Base-by-base conservation (phyloP, 1,139 yeast species). In the Debaryomycetaceae sp. region DNA sequence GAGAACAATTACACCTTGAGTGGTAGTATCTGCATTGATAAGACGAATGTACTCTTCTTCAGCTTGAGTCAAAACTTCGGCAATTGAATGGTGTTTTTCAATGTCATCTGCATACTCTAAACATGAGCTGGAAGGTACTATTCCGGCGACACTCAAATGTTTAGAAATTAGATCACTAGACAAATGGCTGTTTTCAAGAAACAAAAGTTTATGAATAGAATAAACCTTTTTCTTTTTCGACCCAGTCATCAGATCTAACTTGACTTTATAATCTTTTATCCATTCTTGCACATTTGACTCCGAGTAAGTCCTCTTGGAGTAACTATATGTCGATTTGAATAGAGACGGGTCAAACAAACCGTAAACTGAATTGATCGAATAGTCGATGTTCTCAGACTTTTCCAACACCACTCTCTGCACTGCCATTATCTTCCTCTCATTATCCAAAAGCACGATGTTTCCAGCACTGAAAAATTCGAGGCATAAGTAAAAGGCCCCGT, bases 391-490 rank as follows among this genome's bases (percentile, higher is more conserved):
- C 38, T 79, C 75, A 34, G 80, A 83, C 53, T 81, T 79, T 42
- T 86, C 95, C 34, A 78, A 78, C 2, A 88, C 96, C 30, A 83
- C 69, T 61, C 97, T 78, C 58, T 85, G 91, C 29, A 91, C 65
- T 0, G 94, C 73, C 52, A 89, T 53, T 37, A 89, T 89, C 54
- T 77, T 81, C 48, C 70, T 63, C 24, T 83, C 74, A 30, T 79
- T 75, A 56, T 91, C 95, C 47, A 91, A 69, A 17, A 92, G 68
- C 24, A 92, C 67, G 43, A 92, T 79, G 55, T 92, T 92, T 30
- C 98, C 98, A 2, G 96, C 96, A 56, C 96, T 87, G 66, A 89
- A 91, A 52, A 92, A 91, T 57, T 92, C 98, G 44, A 92, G 64
- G 0, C 87, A 96, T 49, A 91, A 67, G 53, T 86, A 84, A 59